Evolutionary conservation across 176 grass and related monocot genomes (phyloP), one percentile per base, ranked within the genome.

Genomic region (Aegilops umbellulata): DNA sequence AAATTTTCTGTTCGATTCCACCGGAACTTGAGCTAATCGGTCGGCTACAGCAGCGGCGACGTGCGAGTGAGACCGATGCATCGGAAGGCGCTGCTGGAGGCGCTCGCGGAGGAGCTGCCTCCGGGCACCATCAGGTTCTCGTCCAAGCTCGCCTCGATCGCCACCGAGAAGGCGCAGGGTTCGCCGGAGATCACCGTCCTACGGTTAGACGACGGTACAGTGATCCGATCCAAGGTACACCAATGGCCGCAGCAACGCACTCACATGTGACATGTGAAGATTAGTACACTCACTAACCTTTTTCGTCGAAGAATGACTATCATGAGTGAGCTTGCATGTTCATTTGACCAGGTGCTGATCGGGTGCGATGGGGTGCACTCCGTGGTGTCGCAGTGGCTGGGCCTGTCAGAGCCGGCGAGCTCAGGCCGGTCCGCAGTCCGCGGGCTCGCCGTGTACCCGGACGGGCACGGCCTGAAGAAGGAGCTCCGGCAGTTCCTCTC

Each of bases 341-440:
- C 8, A 10, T 53, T 53, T 15, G 27, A 2, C 2, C 80, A 93
- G 94, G 78, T 88, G 7, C 23, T 97, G 60, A 89, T 92, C 20
- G 92, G 95, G 15, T 94, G 92, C 82, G 94, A 97, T 74, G 92
- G 92, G 14, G 69, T 92, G 32, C 85, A 89, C 83, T 97, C 94
- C 2, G 69, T 76, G 57, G 88, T 94, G 7, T 92, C 92, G 17
- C 88, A 60, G 42, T 94, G 94, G 88, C 67, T 94, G 88, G 90
- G 88, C 8, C 12, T 92, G 57, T 69, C 86, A 10, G 38, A 92
- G 32, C 90, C 94, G 12, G 83, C 16, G 25, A 85, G 63, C 29
- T 86, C 89, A 0, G 86, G 90, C n/a, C 80, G 88, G 5, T 90
- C 86, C 1, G 71, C 46, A 22, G 77, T 94, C 13, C 69, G 92